A percentile compares a stretch with the other conserved stretches of the same genome.
Conservation (phyloP, 2,329 filamentous ascomycete species). For the Curvularia sp. region DNA sequence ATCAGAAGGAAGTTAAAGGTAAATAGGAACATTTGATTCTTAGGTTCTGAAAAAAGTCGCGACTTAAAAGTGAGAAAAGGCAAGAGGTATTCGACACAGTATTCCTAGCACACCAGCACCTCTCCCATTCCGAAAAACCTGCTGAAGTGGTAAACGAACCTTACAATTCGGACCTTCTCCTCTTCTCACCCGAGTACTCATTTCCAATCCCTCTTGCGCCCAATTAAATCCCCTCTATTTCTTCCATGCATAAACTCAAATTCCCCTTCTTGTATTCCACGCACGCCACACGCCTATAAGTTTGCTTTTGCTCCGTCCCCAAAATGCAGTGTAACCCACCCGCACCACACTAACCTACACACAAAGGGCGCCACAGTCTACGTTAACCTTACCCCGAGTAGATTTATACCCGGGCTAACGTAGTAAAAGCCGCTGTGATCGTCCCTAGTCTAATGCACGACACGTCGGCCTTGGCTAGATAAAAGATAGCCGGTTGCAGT, state of each 20-base stretch:
- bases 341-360: neutral
- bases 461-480: neutral
- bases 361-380: neutral
- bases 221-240: neutral
- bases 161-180: neutral
- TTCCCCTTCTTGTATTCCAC: neutral
- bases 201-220: neutral
- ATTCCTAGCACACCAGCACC: neutral
- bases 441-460: neutral
- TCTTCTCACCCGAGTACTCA: neutral
- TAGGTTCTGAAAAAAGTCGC: too few relatives aligned
- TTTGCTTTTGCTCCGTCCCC: neutral
- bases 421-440: neutral
- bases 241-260: neutral
- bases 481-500: neutral
- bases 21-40: too few relatives aligned
- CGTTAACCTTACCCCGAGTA: neutral
- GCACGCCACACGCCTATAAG: neutral
- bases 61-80: neutral
- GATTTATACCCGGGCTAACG: neutral
- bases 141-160: neutral
- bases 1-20: neutral
- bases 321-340: neutral
- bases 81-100: neutral
- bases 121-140: neutral